Base-by-base conservation (phyloP, 164 flowering plant genomes). In the Litsea cubeba region DNA sequence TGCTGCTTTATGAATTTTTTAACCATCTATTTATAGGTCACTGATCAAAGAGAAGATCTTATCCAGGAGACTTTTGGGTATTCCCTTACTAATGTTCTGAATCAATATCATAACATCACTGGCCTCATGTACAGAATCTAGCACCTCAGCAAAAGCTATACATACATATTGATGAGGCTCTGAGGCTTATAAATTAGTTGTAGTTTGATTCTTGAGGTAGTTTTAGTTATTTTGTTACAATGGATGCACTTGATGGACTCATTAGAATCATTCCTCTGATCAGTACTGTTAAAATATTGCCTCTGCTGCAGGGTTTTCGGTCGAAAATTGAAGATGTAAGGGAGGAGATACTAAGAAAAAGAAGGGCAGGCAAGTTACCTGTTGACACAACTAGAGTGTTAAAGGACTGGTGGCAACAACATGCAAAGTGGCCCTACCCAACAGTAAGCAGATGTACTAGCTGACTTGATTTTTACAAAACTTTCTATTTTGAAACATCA, bases 341-440 rank as follows among this genome's bases (percentile, higher is more conserved):
- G 62, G 97, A 93, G 80, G 95, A 91, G 74, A 91, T 93, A 26
- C 70, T 93, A 54, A 81, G 96, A 75, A 93, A 91, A 75, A 87
- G 97, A 81, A 84, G 95, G 72, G 97, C 95, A 23, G 97, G 97
- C 20, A 93, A 93, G 68, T 73, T 93, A 62, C 97, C 97, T 4
- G 94, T 95, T 5, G 97, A 91, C 85, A 93, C 95, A 35, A 93
- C 97, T 26, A 79, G 92, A 12, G 91, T 93, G 68, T 79, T 91
- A 73, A 93, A 91, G 68, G 85, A 73, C 65, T 93, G 97, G 97
- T 93, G 97, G 97, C 91, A 86, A 71, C 89, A 89, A 74, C 97
- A 93, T 70, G 83, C 94, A 1, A 89, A 91, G 68, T 93, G 97
- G 95, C 97, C 97, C 15, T 93, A 93, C 78, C 97, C 97, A 71